Percentiles rank a stretch among this genome's conserved stretches.
These are phyloP conservation scores for Paspalum vaginatum DNA, from an alignment of 176 grass and related monocot species.

Conservation along the genomic window DNA sequence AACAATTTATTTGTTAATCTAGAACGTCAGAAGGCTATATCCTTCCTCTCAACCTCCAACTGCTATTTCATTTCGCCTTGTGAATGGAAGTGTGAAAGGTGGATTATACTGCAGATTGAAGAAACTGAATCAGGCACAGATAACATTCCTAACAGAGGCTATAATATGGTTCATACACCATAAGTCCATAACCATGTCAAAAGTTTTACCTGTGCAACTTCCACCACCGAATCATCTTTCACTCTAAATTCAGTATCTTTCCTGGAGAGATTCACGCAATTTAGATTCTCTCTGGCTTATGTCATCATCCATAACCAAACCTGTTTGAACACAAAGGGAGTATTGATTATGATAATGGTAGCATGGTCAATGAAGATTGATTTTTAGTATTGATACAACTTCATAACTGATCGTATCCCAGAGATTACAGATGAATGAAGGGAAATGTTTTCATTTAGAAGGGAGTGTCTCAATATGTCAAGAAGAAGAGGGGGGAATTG, in stretches of 20 bases:
- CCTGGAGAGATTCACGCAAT: constrained; percentile 60
- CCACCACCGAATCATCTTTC: constrained; percentile 63
- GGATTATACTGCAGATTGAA: constrained; percentile 81
- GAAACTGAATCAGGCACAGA: constrained; percentile 35
- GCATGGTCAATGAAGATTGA: not conserved
- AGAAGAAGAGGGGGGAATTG: no score
- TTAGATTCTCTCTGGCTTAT: constrained; percentile 60
- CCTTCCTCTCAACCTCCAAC: constrained; percentile 76
- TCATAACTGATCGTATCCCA: not conserved
- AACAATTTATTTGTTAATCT: not conserved
- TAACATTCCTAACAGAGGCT: constrained; percentile 14
- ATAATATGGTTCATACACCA: not conserved
- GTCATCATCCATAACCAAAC: constrained; percentile 88
- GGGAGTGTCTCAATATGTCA: not conserved
- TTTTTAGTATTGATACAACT: not conserved
- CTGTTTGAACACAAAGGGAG: constrained; percentile 45
- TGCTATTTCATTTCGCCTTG: constrained; percentile 84
- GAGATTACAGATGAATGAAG: not conserved
- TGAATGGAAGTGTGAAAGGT: constrained; percentile 91
- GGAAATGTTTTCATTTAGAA: not conserved
- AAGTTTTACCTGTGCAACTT: constrained; percentile 84
- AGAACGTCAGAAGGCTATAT: constrained; percentile 38
- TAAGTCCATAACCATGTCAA: not conserved
- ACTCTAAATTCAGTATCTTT: constrained; percentile 64
- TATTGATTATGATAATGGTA: not conserved